phyloP scores from a whole-genome alignment of 495 filamentous ascomycete species.

The Hypoxylon subgilvum region DNA sequence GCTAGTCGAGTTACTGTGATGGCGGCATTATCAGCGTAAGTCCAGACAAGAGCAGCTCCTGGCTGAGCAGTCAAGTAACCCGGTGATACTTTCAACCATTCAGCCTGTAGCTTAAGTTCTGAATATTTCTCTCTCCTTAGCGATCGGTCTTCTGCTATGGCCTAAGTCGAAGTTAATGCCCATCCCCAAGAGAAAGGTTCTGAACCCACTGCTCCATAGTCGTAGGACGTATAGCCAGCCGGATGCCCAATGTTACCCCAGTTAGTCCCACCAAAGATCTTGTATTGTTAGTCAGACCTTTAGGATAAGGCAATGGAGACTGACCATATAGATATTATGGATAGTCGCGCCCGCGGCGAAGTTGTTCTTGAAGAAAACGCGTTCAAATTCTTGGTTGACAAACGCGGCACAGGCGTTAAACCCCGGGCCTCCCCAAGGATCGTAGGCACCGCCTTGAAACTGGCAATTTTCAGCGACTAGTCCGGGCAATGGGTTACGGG shows the following conservation, averaged over 20 bases:
- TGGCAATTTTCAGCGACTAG: background rate
- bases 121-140: conserved; percentile 79
- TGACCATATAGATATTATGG: conserved; percentile 32
- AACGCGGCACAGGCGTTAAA: conserved; percentile 69
- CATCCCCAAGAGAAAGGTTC: background rate
- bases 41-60: conserved; percentile 41
- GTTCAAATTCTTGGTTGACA: conserved; percentile 71
- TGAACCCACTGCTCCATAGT: conserved; percentile 62
- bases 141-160: conserved; percentile 68
- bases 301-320: conserved; percentile 20
- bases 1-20: conserved; percentile 67
- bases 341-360: conserved; percentile 59
- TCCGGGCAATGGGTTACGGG: background rate
- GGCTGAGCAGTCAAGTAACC: conserved; percentile 65
- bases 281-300: conserved; percentile 16
- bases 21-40: conserved; percentile 55
- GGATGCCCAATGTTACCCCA: conserved; percentile 82
- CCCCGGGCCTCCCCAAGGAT: conserved; percentile 74
- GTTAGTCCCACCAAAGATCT: conserved; percentile 76
- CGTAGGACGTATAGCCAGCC: conserved; percentile 75
- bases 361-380: conserved; percentile 82
- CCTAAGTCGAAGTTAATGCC: conserved; percentile 7
- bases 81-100: conserved; percentile 73
- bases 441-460: conserved; percentile 77
- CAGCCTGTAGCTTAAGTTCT: conserved; percentile 74